Evolutionary conservation across 2,329 filamentous ascomycete genomes (phyloP).

Genomic region (Shiraia bambusicola): DNA sequence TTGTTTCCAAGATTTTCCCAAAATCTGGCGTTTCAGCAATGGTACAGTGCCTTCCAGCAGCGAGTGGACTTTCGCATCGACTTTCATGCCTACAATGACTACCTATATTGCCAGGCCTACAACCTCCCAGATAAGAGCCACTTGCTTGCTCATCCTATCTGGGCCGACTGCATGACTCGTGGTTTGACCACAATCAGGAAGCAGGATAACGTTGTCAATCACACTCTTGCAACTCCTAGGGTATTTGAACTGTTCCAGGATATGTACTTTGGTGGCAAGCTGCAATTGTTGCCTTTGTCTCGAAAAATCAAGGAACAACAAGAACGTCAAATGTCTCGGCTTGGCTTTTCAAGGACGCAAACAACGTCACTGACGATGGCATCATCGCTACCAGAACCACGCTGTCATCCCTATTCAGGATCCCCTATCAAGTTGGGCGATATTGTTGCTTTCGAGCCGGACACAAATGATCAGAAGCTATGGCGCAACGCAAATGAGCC

Average conservation of each 20-base stretch:
- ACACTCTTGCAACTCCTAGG: conserved; percentile 71
- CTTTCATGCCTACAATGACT: conserved; percentile 61
- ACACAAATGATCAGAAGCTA: conserved; percentile 48
- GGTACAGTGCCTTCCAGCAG: conserved; percentile 52
- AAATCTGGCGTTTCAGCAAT: conserved; percentile 51
- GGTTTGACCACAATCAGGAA: conserved; percentile 11
- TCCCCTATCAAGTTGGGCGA: conserved; percentile 48
- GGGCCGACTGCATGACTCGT: conserved; percentile 50
- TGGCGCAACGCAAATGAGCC: conserved; percentile 60
- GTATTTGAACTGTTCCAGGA: conserved; percentile 65
- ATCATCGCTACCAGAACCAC: neutral
- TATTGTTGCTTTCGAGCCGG: conserved; percentile 51
- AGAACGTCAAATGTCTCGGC: conserved; percentile 9
- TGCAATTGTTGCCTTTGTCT: conserved; percentile 42
- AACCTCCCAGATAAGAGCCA: conserved; percentile 48
- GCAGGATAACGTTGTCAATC: conserved; percentile 17
- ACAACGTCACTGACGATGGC: neutral
- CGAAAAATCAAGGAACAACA: conserved; percentile 7
- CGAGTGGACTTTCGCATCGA: conserved; percentile 63
- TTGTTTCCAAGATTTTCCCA: conserved; percentile 49
- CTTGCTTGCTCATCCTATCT: conserved; percentile 50
- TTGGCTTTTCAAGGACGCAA: conserved; percentile 21
- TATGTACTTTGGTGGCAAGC: conserved; percentile 59
- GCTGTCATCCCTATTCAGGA: conserved; percentile 7
- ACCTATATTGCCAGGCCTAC: conserved; percentile 65